Evolutionary conservation across 2,329 filamentous ascomycete species (phyloP), one percentile per base, ranked within the genome.

Genomic region (Exophiala sp.): DNA sequence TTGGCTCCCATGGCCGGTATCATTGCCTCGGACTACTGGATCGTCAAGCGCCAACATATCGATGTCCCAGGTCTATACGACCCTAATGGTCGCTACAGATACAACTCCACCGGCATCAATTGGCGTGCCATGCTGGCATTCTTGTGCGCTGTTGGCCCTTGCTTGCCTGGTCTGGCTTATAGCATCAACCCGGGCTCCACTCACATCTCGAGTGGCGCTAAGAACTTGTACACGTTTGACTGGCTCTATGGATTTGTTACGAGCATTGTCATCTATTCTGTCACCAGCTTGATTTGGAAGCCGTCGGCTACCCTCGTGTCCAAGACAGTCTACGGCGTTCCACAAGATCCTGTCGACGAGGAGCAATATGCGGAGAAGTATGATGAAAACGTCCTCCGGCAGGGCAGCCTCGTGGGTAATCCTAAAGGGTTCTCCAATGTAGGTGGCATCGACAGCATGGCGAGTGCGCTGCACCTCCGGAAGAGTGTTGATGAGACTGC

Each of bases 231-330:
- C 64, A 75, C 78, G 21, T 84, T 87, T 64, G 83, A 84, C n/a
- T 87, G 84, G 79, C 65, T 87, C 14, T 75, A 85, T 45, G 84
- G 84, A 0, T 86, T 87, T 58, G 70, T 77, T 8, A 72, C 68
- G 0, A 82, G 80, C 6, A 77, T 79, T 16, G 46, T 82, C 2
- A 73, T 86, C 0, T 87, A 87, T 68, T 69, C 78, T 8, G 21
- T 36, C 3, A 54, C 48, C 16, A 63, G 57, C 41, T 47, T 51
- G 29, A 40, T 62, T 24, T 63, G 54, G 50, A 58, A 52, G 12
- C 44, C 56, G 2, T 52, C 44, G 35, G 38, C 55, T 6, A 44
- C 53, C 18, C 35, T 63, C 6, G 52, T 63, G 16, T 21, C 42
- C 10, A 38, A 51, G 16, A 60, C 57, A 2, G 50, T 61, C 11